Evolutionary conservation across 1,284 basidiomycete genomes (phyloP).

Genomic region (Apiotrichum sp.): DNA sequence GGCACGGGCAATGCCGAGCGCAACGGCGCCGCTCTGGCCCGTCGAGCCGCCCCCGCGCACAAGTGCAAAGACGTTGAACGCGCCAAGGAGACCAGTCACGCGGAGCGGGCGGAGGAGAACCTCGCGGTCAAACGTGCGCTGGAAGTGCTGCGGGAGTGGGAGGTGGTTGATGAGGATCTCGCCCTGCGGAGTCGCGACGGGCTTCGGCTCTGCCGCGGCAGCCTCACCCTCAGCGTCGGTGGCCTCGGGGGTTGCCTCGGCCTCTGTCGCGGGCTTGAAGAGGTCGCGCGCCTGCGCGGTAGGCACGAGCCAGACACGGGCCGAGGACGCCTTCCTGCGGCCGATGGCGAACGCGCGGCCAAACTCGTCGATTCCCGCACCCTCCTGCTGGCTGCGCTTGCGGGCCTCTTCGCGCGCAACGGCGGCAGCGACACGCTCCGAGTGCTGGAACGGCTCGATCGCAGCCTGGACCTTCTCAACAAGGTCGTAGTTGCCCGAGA

Average conservation of each 20-base stretch:
- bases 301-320: constrained; percentile 91
- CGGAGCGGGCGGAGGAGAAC: constrained; percentile 74
- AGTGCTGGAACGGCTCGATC: constrained; percentile 60
- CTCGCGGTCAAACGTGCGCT: constrained; percentile 69
- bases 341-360: constrained; percentile 79
- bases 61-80: constrained; percentile 87
- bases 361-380: constrained; percentile 58
- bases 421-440: constrained; percentile 1
- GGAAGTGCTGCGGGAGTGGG: constrained; percentile 73
- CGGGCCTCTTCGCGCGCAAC: neutral
- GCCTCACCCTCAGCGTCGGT: neutral
- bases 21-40: constrained; percentile 86
- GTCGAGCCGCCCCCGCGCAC: constrained; percentile 81
- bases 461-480: constrained; percentile 55
- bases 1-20: constrained; percentile 76
- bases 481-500: constrained; percentile 60
- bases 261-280: neutral
- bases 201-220: neutral
- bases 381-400: constrained; percentile 48
- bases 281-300: constrained; percentile 45
- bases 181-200: constrained; percentile 48
- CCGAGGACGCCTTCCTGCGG: constrained; percentile 75
- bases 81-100: constrained; percentile 75
- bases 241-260: constrained; percentile 1
- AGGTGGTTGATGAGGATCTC: constrained; percentile 77